Base-by-base conservation (phyloP, 257 asterid genomes). In the Solanum dulcamara region DNA sequence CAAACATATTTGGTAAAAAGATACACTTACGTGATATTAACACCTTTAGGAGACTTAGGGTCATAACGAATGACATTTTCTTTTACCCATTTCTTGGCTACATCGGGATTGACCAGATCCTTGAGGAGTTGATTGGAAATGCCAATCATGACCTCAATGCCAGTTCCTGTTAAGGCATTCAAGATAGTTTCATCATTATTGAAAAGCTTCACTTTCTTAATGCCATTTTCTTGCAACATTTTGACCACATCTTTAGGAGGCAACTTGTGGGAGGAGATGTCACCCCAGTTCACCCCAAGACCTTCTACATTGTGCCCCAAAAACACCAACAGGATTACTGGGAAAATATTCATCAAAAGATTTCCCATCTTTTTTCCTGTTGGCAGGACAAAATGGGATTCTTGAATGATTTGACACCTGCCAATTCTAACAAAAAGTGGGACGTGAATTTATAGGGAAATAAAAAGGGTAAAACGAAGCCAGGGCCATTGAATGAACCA, bases 91-190 rank as follows among this genome's bases (percentile, higher is more conserved):
- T 60, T 84, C 84, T 77, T 66, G 10, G 93, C 92, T 7, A 80
- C 82, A 5, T 80, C 62, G 12, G 26, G 17, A 51, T 66, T 51
- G 13, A 1, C 66, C 82, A 90, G 18, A 2, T 33, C 68, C 26
- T 26, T 24, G 10, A 90, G 87, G 32, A 84, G 46, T 20, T 68
- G 68, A 57, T 88, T 91, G 4, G 90, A 84, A n/a, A 86, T 83
- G 15, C 89, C 93, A 17, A 90, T 62, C 85, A 89, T 88, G 24
- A 87, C 87, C 60, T 88, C 89, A 72, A 91, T 88, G 14, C 91
- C 93, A 6, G 91, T 79, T 15, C 92, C 93, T 14, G 87, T 87
- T 71, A 91, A 86, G n/a, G 92, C 92, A 15, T 66, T 71, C 13
- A 91, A 71, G 70, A 86, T 51, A 2, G 44, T 26, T 3, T 37